Base-by-base conservation (phyloP, 2,329 filamentous ascomycete genomes). In the Biscogniauxia sp. region DNA sequence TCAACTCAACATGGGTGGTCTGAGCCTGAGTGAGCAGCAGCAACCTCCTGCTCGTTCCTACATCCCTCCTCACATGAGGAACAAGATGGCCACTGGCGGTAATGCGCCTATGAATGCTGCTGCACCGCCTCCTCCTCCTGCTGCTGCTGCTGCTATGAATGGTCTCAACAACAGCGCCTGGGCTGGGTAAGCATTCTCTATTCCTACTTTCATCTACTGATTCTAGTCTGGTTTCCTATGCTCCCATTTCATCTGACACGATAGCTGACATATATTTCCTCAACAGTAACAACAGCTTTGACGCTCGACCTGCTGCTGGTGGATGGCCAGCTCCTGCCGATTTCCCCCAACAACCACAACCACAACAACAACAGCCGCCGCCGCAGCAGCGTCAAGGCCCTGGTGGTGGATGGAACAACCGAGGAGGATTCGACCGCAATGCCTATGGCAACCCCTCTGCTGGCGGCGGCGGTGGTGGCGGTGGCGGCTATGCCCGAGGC, bases 21-120 rank as follows among this genome's bases (percentile, higher is more conserved):
- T 94, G 72, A 88, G 80, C 78, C 81, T 94, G 66, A 86, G 78
- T 60, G 73, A 78, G 75, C 73, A 77, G 71, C 70, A 75, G 66
- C 79, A 81, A 70, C 75, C 75, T 61, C 50, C 59, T 53, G 65
- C 62, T 69, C 88, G 89, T 72, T 90, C 90, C 60, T 95, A 95
- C 82, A 93, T 95, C 68, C 91, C 91, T 68, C 91, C 91, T 77
- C 92, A 95, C 78, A 87, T 93, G 83, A 88, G 91, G 74, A 80
- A 79, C 70, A 84, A 85, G 75, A 77, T 80, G 70, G 77, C 75
- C 60, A 72, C 62, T 61, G 69, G 65, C 54, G 64, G 64, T 59
- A 67, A 67, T 61, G 62, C 64, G 61, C 68, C 66, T 58, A 73
- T 71, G 70, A 69, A 59, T 64, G 67, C 37, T 23, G 61, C 65